Base-by-base conservation (phyloP, 371 early-diverging fungal genomes). In the Rhizopus microsporus region DNA sequence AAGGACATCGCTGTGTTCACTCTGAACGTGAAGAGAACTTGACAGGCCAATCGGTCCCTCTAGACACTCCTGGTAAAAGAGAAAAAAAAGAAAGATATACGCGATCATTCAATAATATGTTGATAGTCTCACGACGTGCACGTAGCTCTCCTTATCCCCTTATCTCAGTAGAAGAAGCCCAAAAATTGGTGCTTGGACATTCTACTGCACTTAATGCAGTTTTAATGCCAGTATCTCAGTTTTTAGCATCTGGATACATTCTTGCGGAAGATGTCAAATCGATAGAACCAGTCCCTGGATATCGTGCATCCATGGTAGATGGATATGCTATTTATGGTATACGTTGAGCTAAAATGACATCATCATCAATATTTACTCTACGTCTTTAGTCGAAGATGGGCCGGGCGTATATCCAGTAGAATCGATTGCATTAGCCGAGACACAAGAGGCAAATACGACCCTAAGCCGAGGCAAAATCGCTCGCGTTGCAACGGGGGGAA, bases 311-410 rank as follows among this genome's bases (percentile, higher is more conserved):
- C 0, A 83, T 93, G 16, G 88, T 97, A 16, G 97, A 97, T 73
- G 97, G 97, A 3, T 97, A 97, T 71, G 95, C 96, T 6, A 91
- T 95, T 17, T 68, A 87, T 59, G 81, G 90, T 88, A 85, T 23
- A 23, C 54, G 43, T 31, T 16, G 8, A 13, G 15, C 45, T n/a
- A 30, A 35, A 8, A 2, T 10, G 23, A 10, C 3, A 10, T 15
- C 15, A 16, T 43, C 5, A n/a, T 15, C 15, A 0, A 10, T 43
- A 10, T 6, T 43, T 6, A 7, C 43, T n/a, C 16, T 46, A 7
- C 1, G 2, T 23, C 13, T 29, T 8, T 63, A 86, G 89, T 88
- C 4, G 72, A 84, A 4, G 92, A 93, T 69, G 93, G 93, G 1
- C 84, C 90, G 7, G 97, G 95, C 0, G 71, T 68, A 1, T 94